Percentiles rank a stretch among this genome's conserved stretches.
phyloP scores from a whole-genome alignment of 352 stramenopile species.

The Pythium phragmiticola region DNA sequence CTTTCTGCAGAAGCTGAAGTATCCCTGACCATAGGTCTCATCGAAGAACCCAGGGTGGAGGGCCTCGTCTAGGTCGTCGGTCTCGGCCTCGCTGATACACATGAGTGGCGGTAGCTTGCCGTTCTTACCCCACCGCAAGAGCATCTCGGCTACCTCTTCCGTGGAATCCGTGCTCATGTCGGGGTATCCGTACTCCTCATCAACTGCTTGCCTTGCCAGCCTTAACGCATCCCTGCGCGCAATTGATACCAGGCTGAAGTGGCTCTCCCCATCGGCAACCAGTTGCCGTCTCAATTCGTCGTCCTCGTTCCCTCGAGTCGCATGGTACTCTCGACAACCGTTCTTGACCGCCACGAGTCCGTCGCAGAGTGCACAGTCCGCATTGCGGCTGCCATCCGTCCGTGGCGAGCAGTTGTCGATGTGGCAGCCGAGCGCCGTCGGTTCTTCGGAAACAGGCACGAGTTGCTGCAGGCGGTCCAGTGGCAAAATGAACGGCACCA shows the following conservation, averaged over 20 bases:
- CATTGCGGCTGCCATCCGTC: not conserved
- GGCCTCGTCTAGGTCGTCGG: not conserved
- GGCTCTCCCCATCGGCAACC: too few relatives aligned
- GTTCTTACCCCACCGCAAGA: too few relatives aligned
- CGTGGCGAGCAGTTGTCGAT: not conserved
- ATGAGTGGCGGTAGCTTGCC: too few relatives aligned
- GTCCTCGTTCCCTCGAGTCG: not conserved
- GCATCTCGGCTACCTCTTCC: too few relatives aligned
- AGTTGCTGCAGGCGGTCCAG: not conserved
- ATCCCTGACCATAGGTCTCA: too few relatives aligned
- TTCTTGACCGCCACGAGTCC: not conserved
- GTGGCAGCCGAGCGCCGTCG: not conserved
- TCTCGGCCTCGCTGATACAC: not conserved
- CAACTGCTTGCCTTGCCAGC: too few relatives aligned
- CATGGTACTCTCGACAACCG: not conserved
- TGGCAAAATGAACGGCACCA: slow-evolving; percentile 4
- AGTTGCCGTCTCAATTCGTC: not conserved
- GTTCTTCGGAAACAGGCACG: not conserved
- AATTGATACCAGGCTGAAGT: too few relatives aligned
- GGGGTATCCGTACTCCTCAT: not conserved
- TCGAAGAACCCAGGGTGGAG: too few relatives aligned
- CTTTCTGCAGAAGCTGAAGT: too few relatives aligned
- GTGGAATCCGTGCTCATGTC: not conserved
- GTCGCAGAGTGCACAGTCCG: not conserved
- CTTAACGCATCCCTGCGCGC: too few relatives aligned